Conservation (phyloP, 2,329 filamentous ascomycete species). For the Berkeleyomyces rouxiae region DNA sequence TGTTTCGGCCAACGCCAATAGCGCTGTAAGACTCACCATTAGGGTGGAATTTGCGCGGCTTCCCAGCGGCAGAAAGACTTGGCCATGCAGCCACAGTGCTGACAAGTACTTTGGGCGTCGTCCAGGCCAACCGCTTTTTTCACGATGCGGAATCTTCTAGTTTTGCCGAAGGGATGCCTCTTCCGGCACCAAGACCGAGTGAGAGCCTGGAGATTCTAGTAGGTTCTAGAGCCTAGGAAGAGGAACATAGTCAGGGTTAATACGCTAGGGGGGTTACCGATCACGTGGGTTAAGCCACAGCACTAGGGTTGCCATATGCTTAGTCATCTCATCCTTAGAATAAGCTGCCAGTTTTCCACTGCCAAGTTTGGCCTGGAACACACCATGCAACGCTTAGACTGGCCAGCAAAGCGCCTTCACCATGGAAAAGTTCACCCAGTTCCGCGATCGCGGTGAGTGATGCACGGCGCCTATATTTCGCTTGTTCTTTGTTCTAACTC, state of each 20-base stretch:
- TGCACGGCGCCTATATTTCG: not conserved
- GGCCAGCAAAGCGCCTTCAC: slow-evolving; percentile 5
- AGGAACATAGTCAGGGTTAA: not conserved
- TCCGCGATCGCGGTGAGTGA: slow-evolving; percentile 62
- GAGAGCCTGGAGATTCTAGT: not conserved
- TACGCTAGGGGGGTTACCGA: not conserved
- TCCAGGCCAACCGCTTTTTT: not conserved
- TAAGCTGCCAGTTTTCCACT: not conserved
- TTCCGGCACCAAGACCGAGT: not conserved
- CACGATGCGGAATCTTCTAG: not conserved
- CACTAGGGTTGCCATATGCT: not conserved
- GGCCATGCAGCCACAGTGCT: not conserved
- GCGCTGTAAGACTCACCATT: not conserved
- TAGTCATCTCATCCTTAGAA: not conserved
- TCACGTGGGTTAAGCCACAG: not conserved
- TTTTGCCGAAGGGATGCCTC: not conserved
- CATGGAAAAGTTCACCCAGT: slow-evolving; percentile 95
- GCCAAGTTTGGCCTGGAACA: not conserved
- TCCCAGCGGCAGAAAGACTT: not conserved
- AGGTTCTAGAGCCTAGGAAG: not conserved
- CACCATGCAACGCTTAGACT: not conserved
- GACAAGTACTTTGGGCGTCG: not conserved
- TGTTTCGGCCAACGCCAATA: not conserved
- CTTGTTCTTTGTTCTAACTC: not conserved
- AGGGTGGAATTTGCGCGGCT: not conserved